These are phyloP conservation scores for Ceratobasidium theobromae DNA, from an alignment of 1,284 basidiomycete species.

Conservation along the genomic window DNA sequence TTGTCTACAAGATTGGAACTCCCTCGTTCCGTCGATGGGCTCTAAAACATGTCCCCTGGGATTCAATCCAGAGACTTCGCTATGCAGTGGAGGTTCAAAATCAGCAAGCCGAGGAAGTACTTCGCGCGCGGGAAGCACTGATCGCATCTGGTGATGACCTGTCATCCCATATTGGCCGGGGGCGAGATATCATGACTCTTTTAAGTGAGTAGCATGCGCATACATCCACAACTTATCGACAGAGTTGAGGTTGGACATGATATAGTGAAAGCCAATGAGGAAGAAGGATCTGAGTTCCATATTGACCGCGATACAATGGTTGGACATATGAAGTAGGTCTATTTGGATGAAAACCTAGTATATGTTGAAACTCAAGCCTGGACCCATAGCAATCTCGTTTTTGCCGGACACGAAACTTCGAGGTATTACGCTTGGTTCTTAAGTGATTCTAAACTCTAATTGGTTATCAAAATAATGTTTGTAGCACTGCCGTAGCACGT, in stretches of 20 bases:
- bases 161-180: slow-evolving; percentile 37
- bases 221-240: background rate
- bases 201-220: slow-evolving; percentile 46
- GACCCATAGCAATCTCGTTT: slow-evolving; percentile 42
- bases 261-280: slow-evolving; percentile 48
- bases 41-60: slow-evolving; percentile 50
- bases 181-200: slow-evolving; percentile 55
- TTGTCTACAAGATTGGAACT: slow-evolving; percentile 36
- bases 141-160: slow-evolving; percentile 35
- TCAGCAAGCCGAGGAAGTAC: slow-evolving; percentile 47
- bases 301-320: slow-evolving; percentile 48
- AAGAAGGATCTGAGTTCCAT: slow-evolving; percentile 43
- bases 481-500: slow-evolving; percentile 45
- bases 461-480: slow-evolving; percentile 42
- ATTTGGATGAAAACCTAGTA: background rate
- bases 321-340: slow-evolving; percentile 52
- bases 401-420: slow-evolving; percentile 48
- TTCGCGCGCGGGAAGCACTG: slow-evolving; percentile 43
- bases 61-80: slow-evolving; percentile 50
- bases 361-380: background rate
- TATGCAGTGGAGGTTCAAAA: slow-evolving; percentile 54
- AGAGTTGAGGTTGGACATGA: background rate
- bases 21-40: slow-evolving; percentile 50
- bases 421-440: background rate
- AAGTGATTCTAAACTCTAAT: background rate